A percentile compares a stretch with the other conserved stretches of the same genome.
Conservation (phyloP, 257 asterid genomes). For the Primulina eburnea region DNA sequence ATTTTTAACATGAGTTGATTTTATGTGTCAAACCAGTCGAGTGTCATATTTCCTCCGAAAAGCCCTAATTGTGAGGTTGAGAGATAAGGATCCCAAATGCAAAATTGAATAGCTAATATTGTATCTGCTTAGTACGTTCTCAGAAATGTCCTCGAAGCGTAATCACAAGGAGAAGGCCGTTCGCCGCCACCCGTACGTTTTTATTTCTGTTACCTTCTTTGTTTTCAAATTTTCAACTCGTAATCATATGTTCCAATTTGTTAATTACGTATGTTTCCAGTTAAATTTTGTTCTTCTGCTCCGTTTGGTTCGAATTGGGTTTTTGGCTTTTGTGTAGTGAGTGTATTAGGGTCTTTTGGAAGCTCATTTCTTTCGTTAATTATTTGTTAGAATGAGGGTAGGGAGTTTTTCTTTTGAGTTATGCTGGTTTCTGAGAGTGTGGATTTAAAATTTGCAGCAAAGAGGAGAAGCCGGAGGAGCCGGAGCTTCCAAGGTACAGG, state of each 20-base stretch:
- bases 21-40: background rate
- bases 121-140: background rate
- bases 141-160: constrained; percentile 50
- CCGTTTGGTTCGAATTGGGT: constrained; percentile 12
- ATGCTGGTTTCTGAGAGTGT: constrained; percentile 22
- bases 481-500: constrained; percentile 78
- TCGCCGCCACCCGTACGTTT: constrained; percentile 45
- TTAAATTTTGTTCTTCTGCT: background rate
- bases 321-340: constrained; percentile 3
- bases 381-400: constrained; percentile 5
- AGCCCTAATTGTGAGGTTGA: background rate
- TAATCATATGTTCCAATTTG: background rate
- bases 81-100: background rate
- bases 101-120: background rate
- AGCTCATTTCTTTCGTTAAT: constrained; percentile 17
- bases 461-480: constrained; percentile 89
- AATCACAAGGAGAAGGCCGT: constrained; percentile 44
- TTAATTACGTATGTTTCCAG: background rate
- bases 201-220: background rate
- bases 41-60: background rate
- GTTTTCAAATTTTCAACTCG: background rate
- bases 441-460: constrained; percentile 39
- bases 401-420: background rate
- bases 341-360: constrained; percentile 10
- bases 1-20: too few species aligned